Evolutionary conservation across 352 stramenopile genomes (phyloP), one percentile per base, ranked within the genome.

Genomic region (Phytophthora meadii): DNA sequence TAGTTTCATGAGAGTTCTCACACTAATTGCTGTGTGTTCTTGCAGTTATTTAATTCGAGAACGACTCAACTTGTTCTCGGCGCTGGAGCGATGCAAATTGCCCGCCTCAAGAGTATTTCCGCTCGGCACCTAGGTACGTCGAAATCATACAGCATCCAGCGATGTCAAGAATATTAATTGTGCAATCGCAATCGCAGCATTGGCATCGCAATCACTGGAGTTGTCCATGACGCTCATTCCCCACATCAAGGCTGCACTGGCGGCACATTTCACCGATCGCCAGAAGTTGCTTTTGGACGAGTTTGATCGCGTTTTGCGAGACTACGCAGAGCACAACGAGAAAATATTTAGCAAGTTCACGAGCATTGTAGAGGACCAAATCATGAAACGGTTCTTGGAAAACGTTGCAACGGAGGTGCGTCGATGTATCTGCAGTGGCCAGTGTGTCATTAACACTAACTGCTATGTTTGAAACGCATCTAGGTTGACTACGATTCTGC

Each of bases 311-410:
- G 97, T 99, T 10, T 76, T 97, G 65, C 87, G 92, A 50, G 97
- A 99, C 71, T 99, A 98, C 62, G 82, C 84, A 5, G 97, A 99
- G 53, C 97, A 99, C 76, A 97, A 96, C 64, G 93, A 98, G 72
- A 99, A 98, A 65, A 98, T 99, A 66, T 91, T 99, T 50, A 97
- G 87, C 68, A 99, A 99, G 68, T 98, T 99, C 76, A 98, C 98
- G 1, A 97, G 84, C 52, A 99, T 99, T 52, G 97, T 99, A 54
- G 95, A 97, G 67, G 95, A 98, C 54, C 87, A 95, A 61, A 98
- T 99, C 69, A 96, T 99, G 73, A 97, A 98, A 62, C 83, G 96
- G 4, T 92, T 89, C 51, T 48, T 96, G 44, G 86, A 94, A 52
- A 92, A 92, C 32, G 74, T 94, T 42, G 76, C 85, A 27, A 77